Conservation (phyloP, 202 grass and related monocot genomes). For the Setaria viridis region DNA sequence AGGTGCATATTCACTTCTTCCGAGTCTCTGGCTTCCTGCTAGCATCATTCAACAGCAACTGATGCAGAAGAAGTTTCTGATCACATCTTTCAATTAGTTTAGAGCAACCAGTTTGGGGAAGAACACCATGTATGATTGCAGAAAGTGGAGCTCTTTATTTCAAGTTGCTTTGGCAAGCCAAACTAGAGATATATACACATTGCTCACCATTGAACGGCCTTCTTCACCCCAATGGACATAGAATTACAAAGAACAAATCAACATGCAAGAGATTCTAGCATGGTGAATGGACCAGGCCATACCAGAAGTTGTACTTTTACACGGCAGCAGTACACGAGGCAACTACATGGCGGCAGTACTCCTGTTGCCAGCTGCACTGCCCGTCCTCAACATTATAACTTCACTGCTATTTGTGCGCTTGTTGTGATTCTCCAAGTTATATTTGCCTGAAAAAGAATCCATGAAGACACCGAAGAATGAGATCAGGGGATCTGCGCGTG, state of each 20-base stretch:
- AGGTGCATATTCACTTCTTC: background rate
- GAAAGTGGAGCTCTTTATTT: constrained; percentile 5
- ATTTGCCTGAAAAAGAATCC: constrained; percentile 55
- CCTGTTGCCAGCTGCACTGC: constrained; percentile 28
- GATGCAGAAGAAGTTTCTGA: background rate
- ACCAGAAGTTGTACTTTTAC: constrained; percentile 15
- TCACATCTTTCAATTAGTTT: background rate
- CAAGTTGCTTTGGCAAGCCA: constrained; percentile 15
- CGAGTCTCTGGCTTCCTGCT: background rate
- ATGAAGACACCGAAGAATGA: constrained; percentile 77
- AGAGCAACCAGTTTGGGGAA: background rate
- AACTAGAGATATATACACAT: constrained; percentile 8
- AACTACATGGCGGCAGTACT: constrained; percentile 52
- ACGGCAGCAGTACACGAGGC: background rate
- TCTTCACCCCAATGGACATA: constrained; percentile 3
- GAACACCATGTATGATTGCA: constrained; percentile 17
- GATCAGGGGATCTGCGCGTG: constrained; percentile 75
- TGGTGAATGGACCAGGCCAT: constrained; percentile 14
- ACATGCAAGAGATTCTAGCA: constrained; percentile 10
- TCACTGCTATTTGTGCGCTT: constrained; percentile 35
- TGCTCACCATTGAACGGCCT: background rate
- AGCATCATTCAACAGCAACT: constrained; percentile 14
- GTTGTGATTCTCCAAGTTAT: constrained; percentile 43
- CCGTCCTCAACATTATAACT: constrained; percentile 47
- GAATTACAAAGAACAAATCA: constrained; percentile 24